These are phyloP conservation scores for Russula foetens DNA, from an alignment of 768 basidiomycete genomes.

Conservation along the genomic window DNA sequence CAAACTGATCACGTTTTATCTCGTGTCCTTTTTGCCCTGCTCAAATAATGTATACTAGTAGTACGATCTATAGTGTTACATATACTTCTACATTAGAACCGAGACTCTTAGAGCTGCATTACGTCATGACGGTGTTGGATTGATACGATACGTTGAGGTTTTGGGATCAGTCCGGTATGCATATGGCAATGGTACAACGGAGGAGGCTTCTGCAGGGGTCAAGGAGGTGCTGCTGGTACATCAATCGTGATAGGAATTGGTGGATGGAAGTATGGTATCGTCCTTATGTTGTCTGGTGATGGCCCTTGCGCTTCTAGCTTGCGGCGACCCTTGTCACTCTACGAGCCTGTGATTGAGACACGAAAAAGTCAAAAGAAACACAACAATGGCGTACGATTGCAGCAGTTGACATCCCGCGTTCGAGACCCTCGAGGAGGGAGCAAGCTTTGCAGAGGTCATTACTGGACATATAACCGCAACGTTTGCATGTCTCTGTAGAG, in stretches of 20 bases:
- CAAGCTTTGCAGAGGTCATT: constrained; percentile 97
- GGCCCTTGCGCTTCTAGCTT: constrained; percentile 52
- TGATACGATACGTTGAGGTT: not conserved
- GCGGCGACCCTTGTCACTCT: constrained; percentile 65
- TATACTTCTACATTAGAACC: not conserved
- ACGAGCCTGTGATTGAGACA: constrained; percentile 7
- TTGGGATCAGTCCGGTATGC: too few relatives aligned
- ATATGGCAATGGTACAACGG: not conserved
- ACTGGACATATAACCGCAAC: constrained; percentile 94
- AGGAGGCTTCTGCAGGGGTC: not conserved
- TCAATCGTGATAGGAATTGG: constrained; percentile 25
- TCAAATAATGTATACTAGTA: too few relatives aligned
- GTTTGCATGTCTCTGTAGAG: constrained; percentile 69
- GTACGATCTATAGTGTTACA: not conserved
- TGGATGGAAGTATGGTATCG: constrained; percentile 62
- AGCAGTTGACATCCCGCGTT: constrained; percentile 54
- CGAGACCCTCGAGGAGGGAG: constrained; percentile 81
- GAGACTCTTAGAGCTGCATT: not conserved
- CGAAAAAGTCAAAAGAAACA: constrained; percentile 1
- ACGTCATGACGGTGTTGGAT: not conserved
- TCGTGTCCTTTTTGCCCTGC: too few relatives aligned
- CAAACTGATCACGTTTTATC: constrained; percentile 53
- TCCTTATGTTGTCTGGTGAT: constrained; percentile 60
- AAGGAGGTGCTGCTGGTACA: not conserved
- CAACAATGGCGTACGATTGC: constrained; percentile 38